These are phyloP conservation scores for Sporisorium sorghi DNA, from an alignment of 1,284 basidiomycete species.

Conservation along the genomic window DNA sequence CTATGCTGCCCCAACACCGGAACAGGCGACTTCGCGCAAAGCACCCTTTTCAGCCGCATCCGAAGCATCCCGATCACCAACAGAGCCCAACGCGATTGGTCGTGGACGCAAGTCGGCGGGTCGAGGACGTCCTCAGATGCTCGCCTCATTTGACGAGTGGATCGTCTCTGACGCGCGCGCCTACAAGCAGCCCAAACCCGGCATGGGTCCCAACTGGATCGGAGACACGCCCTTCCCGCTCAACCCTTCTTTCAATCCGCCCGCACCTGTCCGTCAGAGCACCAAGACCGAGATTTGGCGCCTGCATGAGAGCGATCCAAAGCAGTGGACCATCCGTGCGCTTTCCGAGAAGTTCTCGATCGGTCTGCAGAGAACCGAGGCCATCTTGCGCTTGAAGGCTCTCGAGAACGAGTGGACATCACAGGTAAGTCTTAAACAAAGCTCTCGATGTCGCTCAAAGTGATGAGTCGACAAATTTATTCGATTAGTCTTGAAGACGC, in stretches of 20 bases:
- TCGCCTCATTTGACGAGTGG: constrained; percentile 61
- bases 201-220: constrained; percentile 65
- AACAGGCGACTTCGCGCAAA: constrained; percentile 42
- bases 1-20: constrained; percentile 19
- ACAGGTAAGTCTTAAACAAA: constrained; percentile 50
- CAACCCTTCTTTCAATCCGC: constrained; percentile 66
- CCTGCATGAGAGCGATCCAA: constrained; percentile 57
- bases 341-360: constrained; percentile 63
- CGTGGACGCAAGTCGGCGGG: constrained; percentile 47
- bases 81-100: constrained; percentile 29
- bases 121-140: constrained; percentile 36
- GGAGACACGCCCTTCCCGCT: constrained; percentile 66
- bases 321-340: constrained; percentile 58
- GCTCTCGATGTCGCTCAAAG: constrained; percentile 24
- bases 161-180: constrained; percentile 52
- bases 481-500: constrained; percentile 70
- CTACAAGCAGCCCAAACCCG: constrained; percentile 58
- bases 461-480: constrained; percentile 53
- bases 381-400: constrained; percentile 65
- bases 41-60: constrained; percentile 33
- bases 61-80: constrained; percentile 28
- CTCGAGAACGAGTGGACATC: constrained; percentile 59
- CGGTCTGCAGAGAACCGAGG: constrained; percentile 55
- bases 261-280: constrained; percentile 57
- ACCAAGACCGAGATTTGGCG: constrained; percentile 64